Evolutionary conservation across 331 rosid genomes (phyloP).

Genomic region (Prunus yedoensis): DNA sequence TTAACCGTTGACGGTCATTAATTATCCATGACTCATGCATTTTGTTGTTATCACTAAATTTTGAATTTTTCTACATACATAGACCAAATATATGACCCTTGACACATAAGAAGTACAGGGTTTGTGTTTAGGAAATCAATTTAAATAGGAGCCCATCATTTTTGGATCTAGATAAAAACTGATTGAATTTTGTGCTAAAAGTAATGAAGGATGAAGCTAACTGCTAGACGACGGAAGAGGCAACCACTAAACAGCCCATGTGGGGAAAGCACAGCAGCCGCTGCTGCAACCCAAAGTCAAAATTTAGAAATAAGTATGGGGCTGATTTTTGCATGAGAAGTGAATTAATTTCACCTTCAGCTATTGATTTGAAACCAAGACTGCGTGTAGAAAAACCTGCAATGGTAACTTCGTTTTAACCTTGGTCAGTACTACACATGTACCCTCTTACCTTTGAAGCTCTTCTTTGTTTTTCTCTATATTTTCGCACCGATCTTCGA

Average conservation of each 20-base stretch:
- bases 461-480: no score
- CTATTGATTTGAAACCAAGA: not conserved
- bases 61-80: no score
- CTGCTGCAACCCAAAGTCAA: not conserved
- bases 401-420: no score
- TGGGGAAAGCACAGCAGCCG: not conserved
- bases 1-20: no score
- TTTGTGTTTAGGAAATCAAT: not conserved
- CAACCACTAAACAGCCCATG: slow-evolving; percentile 21
- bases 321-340: not conserved
- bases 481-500: no score
- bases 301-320: not conserved
- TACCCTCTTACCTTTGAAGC: no score
- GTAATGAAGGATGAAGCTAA: not conserved
- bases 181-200: not conserved
- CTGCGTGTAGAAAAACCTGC: no score
- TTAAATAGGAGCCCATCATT: not conserved
- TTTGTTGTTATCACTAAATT: no score
- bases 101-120: not conserved
- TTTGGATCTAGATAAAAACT: not conserved
- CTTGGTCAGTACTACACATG: no score
- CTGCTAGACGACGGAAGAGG: slow-evolving; percentile 7
- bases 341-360: not conserved
- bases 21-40: no score
- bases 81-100: no score